A percentile compares a stretch with the other conserved stretches of the same genome.
phyloP scores from a whole-genome alignment of 352 stramenopile genomes.

The Globisporangium echinulatum region DNA sequence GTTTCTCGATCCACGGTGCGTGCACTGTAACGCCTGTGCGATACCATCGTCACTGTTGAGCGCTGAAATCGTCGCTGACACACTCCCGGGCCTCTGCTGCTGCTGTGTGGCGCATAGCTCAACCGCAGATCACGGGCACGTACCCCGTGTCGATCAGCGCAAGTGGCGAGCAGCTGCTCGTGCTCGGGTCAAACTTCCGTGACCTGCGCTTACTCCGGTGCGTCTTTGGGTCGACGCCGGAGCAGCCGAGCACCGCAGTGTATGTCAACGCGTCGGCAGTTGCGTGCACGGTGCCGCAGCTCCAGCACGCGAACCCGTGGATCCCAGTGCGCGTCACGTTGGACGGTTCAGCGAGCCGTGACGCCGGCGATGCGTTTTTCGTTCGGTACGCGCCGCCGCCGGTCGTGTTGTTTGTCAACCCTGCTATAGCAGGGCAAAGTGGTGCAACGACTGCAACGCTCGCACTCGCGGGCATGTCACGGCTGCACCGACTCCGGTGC shows the following conservation, averaged over 20 bases:
- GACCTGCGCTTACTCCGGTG: conserved; percentile 26
- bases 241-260: conserved; percentile 6
- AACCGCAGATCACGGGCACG: conserved; percentile 17
- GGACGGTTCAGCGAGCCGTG: neutral
- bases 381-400: neutral
- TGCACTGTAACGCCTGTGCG: neutral
- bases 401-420: conserved; percentile 12
- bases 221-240: conserved; percentile 17
- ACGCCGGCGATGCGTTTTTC: neutral
- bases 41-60: neutral
- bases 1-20: conserved; percentile 9
- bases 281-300: conserved; percentile 19
- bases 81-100: neutral
- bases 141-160: conserved; percentile 23
- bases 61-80: neutral
- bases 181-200: conserved; percentile 23
- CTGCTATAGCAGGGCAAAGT: conserved; percentile 11
- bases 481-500: conserved; percentile 8
- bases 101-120: conserved; percentile 12
- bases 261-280: conserved; percentile 24
- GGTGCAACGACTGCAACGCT: conserved; percentile 19
- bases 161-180: conserved; percentile 17
- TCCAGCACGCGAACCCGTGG: conserved; percentile 20
- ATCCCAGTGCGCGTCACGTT: conserved; percentile 23
- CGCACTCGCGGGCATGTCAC: conserved; percentile 8